Conservation (phyloP, 441 rosid genomes). For the Eruca vesicaria region DNA sequence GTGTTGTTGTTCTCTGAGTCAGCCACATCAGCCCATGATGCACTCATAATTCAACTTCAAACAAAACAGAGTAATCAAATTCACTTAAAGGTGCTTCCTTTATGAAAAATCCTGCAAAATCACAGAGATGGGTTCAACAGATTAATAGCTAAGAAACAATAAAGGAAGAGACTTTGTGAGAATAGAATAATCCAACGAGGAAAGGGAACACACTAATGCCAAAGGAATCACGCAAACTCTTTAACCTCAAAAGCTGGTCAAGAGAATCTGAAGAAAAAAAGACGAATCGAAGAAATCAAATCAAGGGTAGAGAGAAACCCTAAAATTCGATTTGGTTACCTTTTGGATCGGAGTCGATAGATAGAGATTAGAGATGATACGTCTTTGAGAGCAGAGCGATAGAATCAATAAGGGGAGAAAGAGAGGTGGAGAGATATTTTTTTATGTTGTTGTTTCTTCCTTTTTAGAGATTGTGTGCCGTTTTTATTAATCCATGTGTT, state of each 20-base stretch:
- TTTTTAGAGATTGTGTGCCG: constrained; percentile 28
- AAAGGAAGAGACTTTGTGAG: constrained; percentile 19
- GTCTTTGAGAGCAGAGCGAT: constrained; percentile 23
- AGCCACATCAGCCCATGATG: constrained; percentile 45
- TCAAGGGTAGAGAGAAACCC: constrained; percentile 19
- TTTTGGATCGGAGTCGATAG: constrained; percentile 39
- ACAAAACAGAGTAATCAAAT: not conserved
- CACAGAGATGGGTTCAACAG: constrained; percentile 24
- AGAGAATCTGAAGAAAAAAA: not conserved
- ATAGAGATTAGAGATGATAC: constrained; percentile 8
- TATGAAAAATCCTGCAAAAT: constrained; percentile 23
- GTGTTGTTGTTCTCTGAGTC: constrained; percentile 41
- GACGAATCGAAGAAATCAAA: not conserved
- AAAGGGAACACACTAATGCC: constrained; percentile 9
- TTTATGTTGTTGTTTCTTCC: constrained; percentile 16
- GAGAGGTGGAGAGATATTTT: constrained; percentile 15
- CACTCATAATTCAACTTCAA: constrained; percentile 31
- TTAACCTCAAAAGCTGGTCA: not conserved
- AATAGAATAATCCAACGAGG: constrained; percentile 26
- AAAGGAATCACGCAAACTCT: constrained; percentile 27
- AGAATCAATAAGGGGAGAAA: constrained; percentile 28
- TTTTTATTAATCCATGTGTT: constrained; percentile 2
- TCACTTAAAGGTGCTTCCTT: not conserved
- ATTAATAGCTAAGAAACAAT: constrained; percentile 1
- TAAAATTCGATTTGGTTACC: not conserved